Percentiles rank a stretch among this genome's conserved stretches.
Conservation (phyloP, 192 early-diverging fungal genomes). For the Linnemannia elongata region DNA sequence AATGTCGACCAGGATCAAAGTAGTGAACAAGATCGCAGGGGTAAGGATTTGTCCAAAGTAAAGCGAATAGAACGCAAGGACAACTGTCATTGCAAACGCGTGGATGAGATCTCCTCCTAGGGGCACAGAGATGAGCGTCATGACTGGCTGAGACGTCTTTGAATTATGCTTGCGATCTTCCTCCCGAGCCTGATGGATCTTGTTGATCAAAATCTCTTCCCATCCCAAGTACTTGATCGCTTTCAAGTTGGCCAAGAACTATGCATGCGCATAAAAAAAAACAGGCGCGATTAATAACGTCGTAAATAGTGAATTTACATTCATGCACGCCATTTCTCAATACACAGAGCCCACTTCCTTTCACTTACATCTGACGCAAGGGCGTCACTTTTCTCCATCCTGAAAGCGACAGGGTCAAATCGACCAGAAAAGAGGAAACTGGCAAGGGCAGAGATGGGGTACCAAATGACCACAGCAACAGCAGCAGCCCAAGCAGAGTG, state of each 20-base stretch:
- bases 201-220: slow-evolving; percentile 44
- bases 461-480: slow-evolving; percentile 42
- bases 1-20: slow-evolving; percentile 40
- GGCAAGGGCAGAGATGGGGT: slow-evolving; percentile 52
- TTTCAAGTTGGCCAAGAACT: slow-evolving; percentile 51
- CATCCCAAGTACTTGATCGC: slow-evolving; percentile 48
- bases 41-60: slow-evolving; percentile 38
- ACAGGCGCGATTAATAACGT: not conserved
- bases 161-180: slow-evolving; percentile 36
- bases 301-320: not conserved
- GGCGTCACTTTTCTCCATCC: slow-evolving; percentile 43
- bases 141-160: slow-evolving; percentile 44
- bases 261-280: not conserved
- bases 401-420: slow-evolving; percentile 33
- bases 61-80: slow-evolving; percentile 27
- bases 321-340: not conserved
- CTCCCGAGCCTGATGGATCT: slow-evolving; percentile 28
- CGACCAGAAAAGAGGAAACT: slow-evolving; percentile 56
- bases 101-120: slow-evolving; percentile 52
- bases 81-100: slow-evolving; percentile 38
- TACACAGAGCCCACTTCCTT: not conserved
- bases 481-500: slow-evolving; percentile 47
- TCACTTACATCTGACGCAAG: slow-evolving; percentile 47
- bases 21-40: slow-evolving; percentile 40
- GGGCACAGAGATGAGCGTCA: slow-evolving; percentile 53